Base-by-base conservation (phyloP, 495 filamentous ascomycete genomes). In the Tuber aestivum region DNA sequence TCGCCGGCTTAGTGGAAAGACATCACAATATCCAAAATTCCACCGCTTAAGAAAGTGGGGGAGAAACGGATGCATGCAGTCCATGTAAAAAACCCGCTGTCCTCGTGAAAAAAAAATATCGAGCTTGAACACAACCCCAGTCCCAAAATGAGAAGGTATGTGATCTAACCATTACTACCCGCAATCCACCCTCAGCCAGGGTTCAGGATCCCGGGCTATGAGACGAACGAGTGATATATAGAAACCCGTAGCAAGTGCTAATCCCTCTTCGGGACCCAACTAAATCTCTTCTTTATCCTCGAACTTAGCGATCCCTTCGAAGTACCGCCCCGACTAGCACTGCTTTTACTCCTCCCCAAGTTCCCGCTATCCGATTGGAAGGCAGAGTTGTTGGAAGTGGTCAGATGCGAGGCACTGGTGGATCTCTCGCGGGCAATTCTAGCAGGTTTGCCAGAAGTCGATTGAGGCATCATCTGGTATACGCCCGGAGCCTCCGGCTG, bases 401-500 rank as follows among this genome's bases (percentile, higher is more conserved):
- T 14, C 27, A 32, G 56, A 35, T 35, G 32, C 12, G 27, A 35
- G 56, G 32, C 56, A 32, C 27, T 65, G 27, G 27, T 65, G 18
- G 56, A 35, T 35, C 56, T 65, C 56, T 35, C 56, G 14, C 56
- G 56, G 14, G 69, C 3, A 32, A 72, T 41, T 12, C 45, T 50
- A 10, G 35, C 27, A 6, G 76, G 72, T 18, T 40, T 44, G 1
- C 56, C 40, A 35, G 18, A 74, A 42, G 74, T 74, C 6, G 32
- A n/a, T 21, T 42, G 74, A 3, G 76, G 12, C 37, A 70, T 71
- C 44, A 82, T 68, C 65, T 83, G 82, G 50, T 78, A 82, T 5
- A 68, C 72, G 38, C 72, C 75, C 27, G 75, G 72, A 40, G 73
- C 77, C 16, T 74, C 21, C 41, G 69, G 72, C 68, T 71, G 72